Evolutionary conservation across 2,329 filamentous ascomycete genomes (phyloP).

Genomic region (Periconia macrospinosa): DNA sequence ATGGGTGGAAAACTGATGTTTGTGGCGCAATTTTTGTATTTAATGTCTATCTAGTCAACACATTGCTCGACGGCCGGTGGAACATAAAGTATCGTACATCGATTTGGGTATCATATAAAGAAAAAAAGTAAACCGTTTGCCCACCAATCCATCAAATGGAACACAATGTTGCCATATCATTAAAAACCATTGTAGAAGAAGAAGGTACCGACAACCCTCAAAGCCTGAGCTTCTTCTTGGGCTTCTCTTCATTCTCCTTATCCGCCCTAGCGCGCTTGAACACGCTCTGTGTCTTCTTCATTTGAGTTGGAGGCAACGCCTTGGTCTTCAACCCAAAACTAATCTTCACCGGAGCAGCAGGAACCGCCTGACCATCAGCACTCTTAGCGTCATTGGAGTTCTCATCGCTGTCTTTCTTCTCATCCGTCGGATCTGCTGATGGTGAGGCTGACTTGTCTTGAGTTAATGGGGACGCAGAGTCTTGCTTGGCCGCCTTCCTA

Average conservation of each 20-base stretch:
- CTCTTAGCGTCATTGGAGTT: slow-evolving; percentile 65
- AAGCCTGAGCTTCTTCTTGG: slow-evolving; percentile 39
- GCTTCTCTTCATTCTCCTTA: slow-evolving; percentile 23
- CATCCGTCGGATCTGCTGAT: slow-evolving; percentile 49
- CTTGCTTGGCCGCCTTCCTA: slow-evolving; percentile 50
- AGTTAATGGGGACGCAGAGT: slow-evolving; percentile 32
- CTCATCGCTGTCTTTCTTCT: slow-evolving; percentile 71
- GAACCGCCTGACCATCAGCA: slow-evolving; percentile 34
- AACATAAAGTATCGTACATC: no score
- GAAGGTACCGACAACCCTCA: slow-evolving; percentile 9
- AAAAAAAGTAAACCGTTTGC: no score
- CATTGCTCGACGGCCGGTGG: no score
- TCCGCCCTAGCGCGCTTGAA: slow-evolving; percentile 40
- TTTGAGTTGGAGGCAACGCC: slow-evolving; percentile 29
- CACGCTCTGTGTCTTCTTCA: slow-evolving; percentile 41
- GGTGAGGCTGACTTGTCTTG: slow-evolving; percentile 35
- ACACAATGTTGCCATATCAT: no score
- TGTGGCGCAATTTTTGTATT: no score
- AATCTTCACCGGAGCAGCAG: slow-evolving; percentile 33
- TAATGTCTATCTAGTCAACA: no score
- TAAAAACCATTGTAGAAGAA: no score
- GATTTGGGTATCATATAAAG: no score
- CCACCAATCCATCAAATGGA: no score
- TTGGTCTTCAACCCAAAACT: slow-evolving; percentile 39
- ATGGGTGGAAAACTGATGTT: no score